Evolutionary conservation across 768 basidiomycete species (phyloP), one percentile per base, ranked within the genome.

Genomic region (Tylopilus rubrobrunneus): DNA sequence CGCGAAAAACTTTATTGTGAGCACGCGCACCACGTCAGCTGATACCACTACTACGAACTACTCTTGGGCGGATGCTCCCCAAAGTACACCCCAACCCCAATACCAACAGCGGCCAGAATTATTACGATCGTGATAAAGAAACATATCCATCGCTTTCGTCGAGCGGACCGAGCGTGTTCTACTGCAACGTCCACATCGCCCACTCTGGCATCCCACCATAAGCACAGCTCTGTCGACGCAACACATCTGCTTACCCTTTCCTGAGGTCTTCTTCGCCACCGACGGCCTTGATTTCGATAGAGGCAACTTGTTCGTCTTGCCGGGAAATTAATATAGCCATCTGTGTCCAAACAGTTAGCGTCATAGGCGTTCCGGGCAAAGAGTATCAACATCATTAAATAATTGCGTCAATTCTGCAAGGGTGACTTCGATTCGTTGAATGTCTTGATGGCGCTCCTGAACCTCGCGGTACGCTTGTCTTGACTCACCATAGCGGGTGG

Each of bases 91-190:
- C 64, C 68, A 28, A 70, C 55, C 0, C 68, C 68, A 31, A 70
- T 59, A 5, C 59, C 68, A 15, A 65, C 57, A 43, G 61, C 68
- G 1, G 75, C 89, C 45, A 89, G 68, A 57, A 87, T 76, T 49
- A 87, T 70, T 51, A 83, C 55, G 27, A 92, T 56, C 49, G 77
- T 67, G 47, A 89, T 74, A 62, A 78, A 72, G 69, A 93, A 92
- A 71, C 89, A 94, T 72, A 88, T 88, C 88, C 88, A 91, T 56
- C 91, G 84, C 72, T 86, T 91, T 64, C 82, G 84, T 53, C 93
- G 81, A 9, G 89, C 89, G 25, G 76, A 70, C 12, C 84, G 76
- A 1, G 88, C 89, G 56, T 81, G 82, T 41, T 76, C 71, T 40
- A 91, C 85, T 1, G 92, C 92, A 43, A 76, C 73, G 45, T 81